These are phyloP conservation scores for Hypoxylon rickii DNA, from an alignment of 495 filamentous ascomycete genomes.

Conservation along the genomic window DNA sequence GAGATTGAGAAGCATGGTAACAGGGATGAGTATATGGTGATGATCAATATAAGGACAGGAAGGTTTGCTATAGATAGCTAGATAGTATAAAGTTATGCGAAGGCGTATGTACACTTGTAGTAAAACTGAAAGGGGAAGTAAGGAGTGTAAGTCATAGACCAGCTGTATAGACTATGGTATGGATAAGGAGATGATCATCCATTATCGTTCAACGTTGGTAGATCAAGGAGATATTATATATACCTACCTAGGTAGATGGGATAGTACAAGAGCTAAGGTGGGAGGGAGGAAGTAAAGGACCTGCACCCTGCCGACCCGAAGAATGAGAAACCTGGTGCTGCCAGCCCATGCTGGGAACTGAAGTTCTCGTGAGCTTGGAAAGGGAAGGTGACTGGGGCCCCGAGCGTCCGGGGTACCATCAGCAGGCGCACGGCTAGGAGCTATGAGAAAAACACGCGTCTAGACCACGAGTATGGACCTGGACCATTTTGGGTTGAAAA, in stretches of 20 bases:
- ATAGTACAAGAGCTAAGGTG: neutral
- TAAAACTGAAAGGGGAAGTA: conserved; percentile 26
- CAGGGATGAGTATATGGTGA: conserved; percentile 45
- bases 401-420: conserved; percentile 27
- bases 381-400: conserved; percentile 33
- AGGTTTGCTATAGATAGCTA: conserved; percentile 2
- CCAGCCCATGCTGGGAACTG: conserved; percentile 26
- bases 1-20: conserved; percentile 55
- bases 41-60: conserved; percentile 57
- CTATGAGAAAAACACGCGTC: conserved; percentile 23
- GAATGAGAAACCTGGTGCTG: conserved; percentile 21
- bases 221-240: conserved; percentile 21
- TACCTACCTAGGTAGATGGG: neutral
- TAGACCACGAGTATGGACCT: conserved; percentile 27
- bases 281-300: neutral
- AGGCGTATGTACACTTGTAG: conserved; percentile 38
- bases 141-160: conserved; percentile 35
- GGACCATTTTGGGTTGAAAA: neutral
- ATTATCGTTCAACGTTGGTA: conserved; percentile 9
- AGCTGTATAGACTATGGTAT: conserved; percentile 27
- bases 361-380: conserved; percentile 35
- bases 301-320: conserved; percentile 12
- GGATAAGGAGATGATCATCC: conserved; percentile 27
- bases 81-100: neutral
- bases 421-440: conserved; percentile 22